phyloP scores from a whole-genome alignment of 805 yeast species.

The Ogataea salicorniae region DNA sequence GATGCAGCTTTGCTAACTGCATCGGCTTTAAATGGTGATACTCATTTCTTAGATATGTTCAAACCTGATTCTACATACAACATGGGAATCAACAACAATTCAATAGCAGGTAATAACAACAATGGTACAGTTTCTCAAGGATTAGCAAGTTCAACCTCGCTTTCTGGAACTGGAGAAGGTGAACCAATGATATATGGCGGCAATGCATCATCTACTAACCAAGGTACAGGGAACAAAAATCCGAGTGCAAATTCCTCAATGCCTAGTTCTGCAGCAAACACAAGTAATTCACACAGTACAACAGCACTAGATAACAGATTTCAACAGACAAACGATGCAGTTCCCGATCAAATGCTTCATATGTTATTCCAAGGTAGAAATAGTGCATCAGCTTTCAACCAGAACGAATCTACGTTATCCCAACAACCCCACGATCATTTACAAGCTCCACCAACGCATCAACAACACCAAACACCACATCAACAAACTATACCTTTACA shows the following conservation, averaged over 20 bases:
- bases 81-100: slow-evolving; percentile 1
- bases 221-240: too few species aligned
- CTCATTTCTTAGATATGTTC: slow-evolving; percentile 53
- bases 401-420: neutral
- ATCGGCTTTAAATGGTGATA: slow-evolving; percentile 60
- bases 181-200: neutral
- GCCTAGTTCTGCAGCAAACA: too few species aligned
- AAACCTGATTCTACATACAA: slow-evolving; percentile 23
- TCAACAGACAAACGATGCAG: slow-evolving; percentile 16
- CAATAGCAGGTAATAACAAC: neutral
- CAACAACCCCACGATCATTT: neutral
- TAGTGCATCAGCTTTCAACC: neutral
- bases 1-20: slow-evolving; percentile 74
- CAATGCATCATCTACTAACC: neutral
- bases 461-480: slow-evolving; percentile 3
- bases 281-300: neutral
- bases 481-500: slow-evolving; percentile 33
- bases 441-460: neutral
- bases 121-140: neutral
- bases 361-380: slow-evolving; percentile 46
- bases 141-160: neutral
- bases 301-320: neutral
- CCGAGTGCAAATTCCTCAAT: too few species aligned
- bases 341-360: slow-evolving; percentile 45
- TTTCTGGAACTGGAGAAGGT: neutral